Evolutionary conservation across 805 yeast genomes (phyloP), one percentile per base, ranked within the genome.

Genomic region (Hermanozyma aechmeae): DNA sequence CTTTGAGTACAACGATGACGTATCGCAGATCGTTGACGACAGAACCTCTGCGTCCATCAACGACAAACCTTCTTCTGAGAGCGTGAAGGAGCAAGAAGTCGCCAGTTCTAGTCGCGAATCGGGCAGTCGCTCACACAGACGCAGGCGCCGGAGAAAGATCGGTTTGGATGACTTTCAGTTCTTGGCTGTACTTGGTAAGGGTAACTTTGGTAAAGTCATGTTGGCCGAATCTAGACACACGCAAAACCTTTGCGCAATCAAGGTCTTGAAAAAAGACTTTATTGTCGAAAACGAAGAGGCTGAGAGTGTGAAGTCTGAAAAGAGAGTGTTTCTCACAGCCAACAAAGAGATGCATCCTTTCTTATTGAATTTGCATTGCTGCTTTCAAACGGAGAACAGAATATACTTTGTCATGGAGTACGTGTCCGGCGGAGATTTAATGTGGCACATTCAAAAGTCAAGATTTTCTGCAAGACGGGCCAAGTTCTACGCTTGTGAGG

Each of bases 361-460:
- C 58, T 67, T 92, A 50, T 69, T 92, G 43, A 86, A 86, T 45
- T 63, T 92, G 38, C 89, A 79, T 51, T 92, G 96, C 49, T 87
- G 96, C 46, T 92, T 92, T 71, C 99, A 92, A 59, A 92, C 98
- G 0, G 98, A 92, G 43, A 92, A 93, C 51, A 75, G 98, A 50
- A 82, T 92, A 24, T 92, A 92, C 55, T 92, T 92, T 60, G 98
- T 94, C 11, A 92, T 92, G 99, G 97, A 92, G 55, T 92, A 86
- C 50, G 79, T 92, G 29, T 78, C 93, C 13, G 99, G 98, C 34
- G 99, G 99, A 54, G 99, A 92, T 61, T 70, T 92, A 48, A 92
- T 92, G 98, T 87, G 96, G 94, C 99, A 92, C 53, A 93, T 92
- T 46, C 98, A 92, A 57, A 84, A 85, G 48, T 81, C 82, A 35